Evolutionary conservation across 2,329 filamentous ascomycete genomes (phyloP), one percentile per base, ranked within the genome.

Genomic region (Fusarium torulosum): DNA sequence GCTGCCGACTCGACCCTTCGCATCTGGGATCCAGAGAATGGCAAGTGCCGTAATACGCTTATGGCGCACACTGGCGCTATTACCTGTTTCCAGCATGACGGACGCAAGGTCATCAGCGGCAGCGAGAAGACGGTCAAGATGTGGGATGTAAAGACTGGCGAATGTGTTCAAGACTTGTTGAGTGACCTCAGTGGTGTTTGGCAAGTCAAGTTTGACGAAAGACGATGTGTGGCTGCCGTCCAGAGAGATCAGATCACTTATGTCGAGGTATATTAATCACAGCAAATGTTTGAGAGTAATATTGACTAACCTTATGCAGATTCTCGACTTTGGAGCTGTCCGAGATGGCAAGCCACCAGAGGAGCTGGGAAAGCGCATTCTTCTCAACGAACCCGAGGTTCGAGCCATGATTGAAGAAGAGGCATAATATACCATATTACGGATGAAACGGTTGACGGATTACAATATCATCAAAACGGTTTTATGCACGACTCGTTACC

Each of bases 1-100:
- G 96, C 96, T 7, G 96, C 96, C 1, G 96, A 99, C 75, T 97
- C 93, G 42, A 99, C 96, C 0, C 84, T 99, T 17, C 88, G 96
- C 42, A 97, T 99, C 57, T 99, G 96, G 96, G 94, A 99, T 73
- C 96, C 96, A 0, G 94, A 97, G 76, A 94, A 86, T 43, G 96
- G 96, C 9, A 90, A 92, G 68, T 98, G 96, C 79, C 94, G 93
- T 77, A 94, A 91, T 75, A 95, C 91, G 13, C 84, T 99, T 59
- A 95, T 91, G 71, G 96, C 96, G 0, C 96, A 99, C 75, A 98
- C 95, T 0, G 96, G 95, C 35, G 96, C 96, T 21, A 99, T 99
- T 68, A 99, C 96, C 6, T 99, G 96, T 79, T 99, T 99, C 79
- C 96, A 99, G 79, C 96, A 99, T 73, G 96, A 99, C 76, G 93